Percentiles rank a stretch among this genome's conserved stretches.
phyloP scores from a whole-genome alignment of 2,329 filamentous ascomycete species.

The Stagonosporopsis tanaceti region DNA sequence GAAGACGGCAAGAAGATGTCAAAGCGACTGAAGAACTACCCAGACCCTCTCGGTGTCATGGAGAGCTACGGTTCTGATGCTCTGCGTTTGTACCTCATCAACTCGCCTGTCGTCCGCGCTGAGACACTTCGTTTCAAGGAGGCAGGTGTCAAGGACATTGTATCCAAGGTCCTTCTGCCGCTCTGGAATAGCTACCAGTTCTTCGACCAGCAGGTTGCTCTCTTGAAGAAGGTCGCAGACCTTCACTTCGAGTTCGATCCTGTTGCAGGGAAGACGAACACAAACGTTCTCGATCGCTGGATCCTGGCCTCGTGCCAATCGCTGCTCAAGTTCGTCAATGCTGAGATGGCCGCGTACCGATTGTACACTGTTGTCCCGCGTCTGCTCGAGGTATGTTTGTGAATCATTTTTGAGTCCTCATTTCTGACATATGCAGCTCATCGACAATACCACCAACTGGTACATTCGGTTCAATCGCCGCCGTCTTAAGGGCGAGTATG shows the following conservation, averaged over 20 bases:
- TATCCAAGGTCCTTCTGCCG: conserved; percentile 87
- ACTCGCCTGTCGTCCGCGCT: conserved; percentile 91
- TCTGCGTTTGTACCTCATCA: conserved; percentile 93
- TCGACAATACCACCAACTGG: conserved; percentile 98
- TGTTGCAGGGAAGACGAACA: conserved; percentile 75
- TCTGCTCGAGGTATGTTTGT: conserved; percentile 65
- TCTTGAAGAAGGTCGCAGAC: conserved; percentile 85
- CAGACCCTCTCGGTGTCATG: conserved; percentile 84
- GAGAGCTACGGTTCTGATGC: conserved; percentile 90
- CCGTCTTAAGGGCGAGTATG: conserved; percentile 88
- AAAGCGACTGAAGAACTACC: conserved; percentile 95
- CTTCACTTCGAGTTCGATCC: conserved; percentile 83
- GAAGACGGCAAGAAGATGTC: conserved; percentile 99
- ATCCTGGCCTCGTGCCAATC: conserved; percentile 93
- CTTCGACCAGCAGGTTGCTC: conserved; percentile 85
- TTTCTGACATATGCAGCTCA: conserved; percentile 59
- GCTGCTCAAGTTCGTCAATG: conserved; percentile 87
- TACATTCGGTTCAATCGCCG: conserved; percentile 96
- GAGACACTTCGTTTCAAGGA: conserved; percentile 94
- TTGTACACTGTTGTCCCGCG: conserved; percentile 89
- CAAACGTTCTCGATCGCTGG: conserved; percentile 96
- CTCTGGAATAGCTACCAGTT: conserved; percentile 98
- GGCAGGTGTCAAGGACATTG: conserved; percentile 89
- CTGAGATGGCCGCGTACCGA: conserved; percentile 81
- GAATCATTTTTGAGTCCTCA: not conserved